Percentiles rank a stretch among this genome's conserved stretches.
Evolutionary conservation across 2,329 filamentous ascomycete species (phyloP).

Genomic region (Cordyceps fumosorosea): DNA sequence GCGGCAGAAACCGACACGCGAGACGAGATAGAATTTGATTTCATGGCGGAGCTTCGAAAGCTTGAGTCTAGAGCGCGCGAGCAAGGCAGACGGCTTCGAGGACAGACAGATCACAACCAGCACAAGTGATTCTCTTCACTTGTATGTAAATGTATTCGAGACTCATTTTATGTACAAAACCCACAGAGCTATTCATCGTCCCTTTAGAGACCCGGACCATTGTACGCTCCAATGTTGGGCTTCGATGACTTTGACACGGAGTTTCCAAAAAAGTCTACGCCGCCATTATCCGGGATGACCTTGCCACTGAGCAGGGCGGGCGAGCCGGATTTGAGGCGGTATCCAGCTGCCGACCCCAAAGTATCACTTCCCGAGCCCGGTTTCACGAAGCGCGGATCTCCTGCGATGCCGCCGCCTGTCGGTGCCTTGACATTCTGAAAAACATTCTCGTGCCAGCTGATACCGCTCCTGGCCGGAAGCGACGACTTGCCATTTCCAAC

Average conservation of each 20-base stretch:
- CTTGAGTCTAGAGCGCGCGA: slow-evolving; percentile 13
- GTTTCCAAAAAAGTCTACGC: slow-evolving; percentile 18
- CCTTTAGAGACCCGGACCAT: slow-evolving; percentile 13
- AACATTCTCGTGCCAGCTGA: slow-evolving; percentile 20
- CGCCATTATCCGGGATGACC: slow-evolving; percentile 17
- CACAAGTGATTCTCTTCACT: neutral
- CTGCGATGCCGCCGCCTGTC: slow-evolving; percentile 15
- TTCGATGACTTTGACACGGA: slow-evolving; percentile 12
- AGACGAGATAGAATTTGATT: slow-evolving; percentile 5
- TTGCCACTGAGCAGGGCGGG: slow-evolving; percentile 16
- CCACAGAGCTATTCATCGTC: neutral
- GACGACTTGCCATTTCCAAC: slow-evolving; percentile 18
- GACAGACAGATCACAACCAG: neutral
- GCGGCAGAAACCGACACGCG: neutral
- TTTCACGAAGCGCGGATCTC: slow-evolving; percentile 16
- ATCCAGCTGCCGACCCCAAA: slow-evolving; percentile 15
- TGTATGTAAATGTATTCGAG: too few relatives aligned
- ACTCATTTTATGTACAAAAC: neutral
- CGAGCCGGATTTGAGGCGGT: slow-evolving; percentile 15
- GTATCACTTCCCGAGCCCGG: slow-evolving; percentile 10
- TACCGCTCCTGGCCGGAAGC: slow-evolving; percentile 15
- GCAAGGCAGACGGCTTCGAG: neutral
- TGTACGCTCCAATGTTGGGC: slow-evolving; percentile 20
- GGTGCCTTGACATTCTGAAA: slow-evolving; percentile 18
- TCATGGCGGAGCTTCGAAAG: slow-evolving; percentile 13